Evolutionary conservation across 2,329 filamentous ascomycete genomes (phyloP).

Genomic region (Pseudocercospora cruenta): DNA sequence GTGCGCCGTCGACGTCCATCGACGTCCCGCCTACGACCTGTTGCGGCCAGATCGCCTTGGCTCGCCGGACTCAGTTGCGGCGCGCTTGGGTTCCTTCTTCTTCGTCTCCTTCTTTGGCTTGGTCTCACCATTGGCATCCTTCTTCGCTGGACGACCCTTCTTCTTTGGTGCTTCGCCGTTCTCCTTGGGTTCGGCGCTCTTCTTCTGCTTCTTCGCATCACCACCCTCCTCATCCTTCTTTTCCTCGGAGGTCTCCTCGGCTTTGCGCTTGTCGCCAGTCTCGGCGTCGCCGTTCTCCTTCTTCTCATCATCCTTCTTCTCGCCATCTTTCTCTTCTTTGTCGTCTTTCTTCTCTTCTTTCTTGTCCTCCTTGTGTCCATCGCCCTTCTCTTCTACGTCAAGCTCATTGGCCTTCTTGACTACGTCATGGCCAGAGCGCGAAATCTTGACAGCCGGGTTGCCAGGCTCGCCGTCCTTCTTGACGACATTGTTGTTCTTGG

Average conservation of each 20-base stretch:
- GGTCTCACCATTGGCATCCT: conserved; percentile 36
- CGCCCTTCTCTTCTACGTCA: conserved; percentile 52
- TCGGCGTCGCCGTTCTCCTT: conserved; percentile 35
- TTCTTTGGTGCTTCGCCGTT: conserved; percentile 44
- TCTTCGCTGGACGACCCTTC: conserved; percentile 49
- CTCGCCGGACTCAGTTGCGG: conserved; percentile 53
- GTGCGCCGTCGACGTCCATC: neutral
- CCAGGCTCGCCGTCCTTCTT: conserved; percentile 64
- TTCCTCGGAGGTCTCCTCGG: conserved; percentile 35
- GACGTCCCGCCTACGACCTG: conserved; percentile 21
- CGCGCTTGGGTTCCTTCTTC: conserved; percentile 54
- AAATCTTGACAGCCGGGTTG: conserved; percentile 64
- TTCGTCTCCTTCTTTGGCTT: conserved; percentile 43
- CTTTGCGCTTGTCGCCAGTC: conserved; percentile 38
- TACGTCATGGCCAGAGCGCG: conserved; percentile 65
- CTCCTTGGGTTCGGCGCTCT: conserved; percentile 40
- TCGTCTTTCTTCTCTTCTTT: conserved; percentile 29
- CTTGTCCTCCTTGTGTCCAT: conserved; percentile 31
- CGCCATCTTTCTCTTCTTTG: conserved; percentile 30
- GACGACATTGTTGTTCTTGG: conserved; percentile 65
- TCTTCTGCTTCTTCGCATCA: conserved; percentile 35
- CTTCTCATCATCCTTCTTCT: conserved; percentile 30
- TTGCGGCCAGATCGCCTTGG: conserved; percentile 52
- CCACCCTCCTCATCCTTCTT: conserved; percentile 43
- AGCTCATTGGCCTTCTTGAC: conserved; percentile 66